These are phyloP conservation scores for Cladophialophora exuberans DNA, from an alignment of 2,329 filamentous ascomycete species.

Conservation along the genomic window DNA sequence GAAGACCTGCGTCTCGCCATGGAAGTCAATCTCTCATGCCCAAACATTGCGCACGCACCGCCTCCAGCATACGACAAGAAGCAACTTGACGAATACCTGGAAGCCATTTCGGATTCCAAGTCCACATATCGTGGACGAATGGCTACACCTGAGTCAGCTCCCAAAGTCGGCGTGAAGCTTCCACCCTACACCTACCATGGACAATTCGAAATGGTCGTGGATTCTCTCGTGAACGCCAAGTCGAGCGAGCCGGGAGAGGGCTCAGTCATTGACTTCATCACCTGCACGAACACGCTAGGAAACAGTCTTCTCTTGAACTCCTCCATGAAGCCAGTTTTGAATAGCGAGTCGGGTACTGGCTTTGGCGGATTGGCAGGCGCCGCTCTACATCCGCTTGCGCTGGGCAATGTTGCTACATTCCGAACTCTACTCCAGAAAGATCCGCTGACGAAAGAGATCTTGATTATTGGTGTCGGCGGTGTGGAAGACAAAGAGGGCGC, in stretches of 20 bases:
- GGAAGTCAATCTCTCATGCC: slow-evolving; percentile 79
- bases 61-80: slow-evolving; percentile 69
- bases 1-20: slow-evolving; percentile 60
- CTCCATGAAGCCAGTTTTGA: slow-evolving; percentile 44
- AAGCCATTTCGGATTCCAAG: slow-evolving; percentile 46
- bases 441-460: slow-evolving; percentile 55
- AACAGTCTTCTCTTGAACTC: slow-evolving; percentile 62
- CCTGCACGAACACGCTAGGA: slow-evolving; percentile 74
- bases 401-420: slow-evolving; percentile 77
- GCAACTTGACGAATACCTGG: slow-evolving; percentile 60
- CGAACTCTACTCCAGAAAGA: slow-evolving; percentile 59
- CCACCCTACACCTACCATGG: slow-evolving; percentile 74
- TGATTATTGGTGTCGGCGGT: slow-evolving; percentile 73
- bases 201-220: slow-evolving; percentile 63
- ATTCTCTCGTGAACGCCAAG: slow-evolving; percentile 48
- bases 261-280: slow-evolving; percentile 60
- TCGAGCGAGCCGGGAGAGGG: slow-evolving; percentile 30
- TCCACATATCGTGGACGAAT: slow-evolving; percentile 30
- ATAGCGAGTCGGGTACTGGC: slow-evolving; percentile 58
- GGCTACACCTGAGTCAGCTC: slow-evolving; percentile 40
- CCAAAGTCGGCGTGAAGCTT: slow-evolving; percentile 69
- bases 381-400: slow-evolving; percentile 70
- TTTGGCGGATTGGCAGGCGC: slow-evolving; percentile 74
- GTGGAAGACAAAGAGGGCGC: slow-evolving; percentile 67
- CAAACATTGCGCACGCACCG: slow-evolving; percentile 70